Percentiles rank a stretch among this genome's conserved stretches.
Conservation (phyloP, 805 yeast species). For the Starmerella bacillaris region DNA sequence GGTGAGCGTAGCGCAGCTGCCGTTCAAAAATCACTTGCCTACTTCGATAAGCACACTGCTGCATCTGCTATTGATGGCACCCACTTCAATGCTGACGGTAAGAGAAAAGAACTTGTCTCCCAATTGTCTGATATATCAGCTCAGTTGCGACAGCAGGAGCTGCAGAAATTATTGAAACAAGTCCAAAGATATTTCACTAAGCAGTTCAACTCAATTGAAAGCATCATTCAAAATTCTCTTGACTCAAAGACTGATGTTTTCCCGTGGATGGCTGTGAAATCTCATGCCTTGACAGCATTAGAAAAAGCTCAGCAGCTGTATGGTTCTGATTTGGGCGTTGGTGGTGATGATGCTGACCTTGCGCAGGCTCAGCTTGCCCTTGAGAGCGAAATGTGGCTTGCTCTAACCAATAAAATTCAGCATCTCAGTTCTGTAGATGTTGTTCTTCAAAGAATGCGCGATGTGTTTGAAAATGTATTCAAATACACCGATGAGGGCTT, state of each 20-base stretch:
- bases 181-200: constrained; percentile 23
- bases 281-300: constrained; percentile 27
- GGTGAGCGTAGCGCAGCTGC: constrained; percentile 20
- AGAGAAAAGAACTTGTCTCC: constrained; percentile 8
- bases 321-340: constrained; percentile 37
- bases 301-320: constrained; percentile 22
- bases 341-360: constrained; percentile 32
- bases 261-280: constrained; percentile 51
- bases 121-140: constrained; percentile 21
- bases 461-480: constrained; percentile 64
- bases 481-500: constrained; percentile 66
- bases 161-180: constrained; percentile 25
- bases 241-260: constrained; percentile 15
- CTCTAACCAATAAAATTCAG: constrained; percentile 39
- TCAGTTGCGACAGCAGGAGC: constrained; percentile 19
- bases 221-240: too few species aligned
- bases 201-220: constrained; percentile 22
- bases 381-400: constrained; percentile 44
- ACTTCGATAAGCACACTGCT: constrained; percentile 23
- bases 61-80: constrained; percentile 24
- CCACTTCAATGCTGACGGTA: too few species aligned
- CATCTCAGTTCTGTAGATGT: constrained; percentile 50
- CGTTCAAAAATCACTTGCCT: constrained; percentile 11
- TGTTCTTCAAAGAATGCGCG: constrained; percentile 48
- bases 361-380: constrained; percentile 28